Evolutionary conservation across 2,329 filamentous ascomycete species (phyloP).

Genomic region (Dactylellina sp.): DNA sequence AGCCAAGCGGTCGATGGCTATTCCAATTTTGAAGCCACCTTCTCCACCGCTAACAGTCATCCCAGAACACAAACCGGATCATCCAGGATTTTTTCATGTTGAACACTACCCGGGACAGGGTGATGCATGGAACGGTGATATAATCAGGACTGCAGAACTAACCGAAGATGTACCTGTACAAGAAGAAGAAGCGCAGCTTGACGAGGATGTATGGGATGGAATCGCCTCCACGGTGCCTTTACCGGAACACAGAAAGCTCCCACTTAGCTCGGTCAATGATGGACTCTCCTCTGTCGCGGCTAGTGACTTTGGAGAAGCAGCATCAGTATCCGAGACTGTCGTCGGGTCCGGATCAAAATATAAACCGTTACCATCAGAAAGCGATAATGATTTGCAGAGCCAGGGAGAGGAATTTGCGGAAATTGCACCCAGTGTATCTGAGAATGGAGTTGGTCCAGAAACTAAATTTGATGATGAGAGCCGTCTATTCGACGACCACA

Average conservation of each 20-base stretch:
- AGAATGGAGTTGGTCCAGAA: conserved; percentile 6
- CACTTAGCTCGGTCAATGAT: neutral
- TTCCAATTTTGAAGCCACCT: conserved; percentile 42
- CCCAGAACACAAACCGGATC: conserved; percentile 20
- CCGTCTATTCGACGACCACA: conserved; percentile 25
- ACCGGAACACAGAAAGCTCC: neutral
- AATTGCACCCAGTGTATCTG: neutral
- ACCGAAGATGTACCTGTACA: conserved; percentile 1
- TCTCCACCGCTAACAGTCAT: conserved; percentile 9
- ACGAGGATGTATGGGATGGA: conserved; percentile 16
- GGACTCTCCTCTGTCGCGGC: no score
- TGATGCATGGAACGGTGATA: conserved; percentile 12
- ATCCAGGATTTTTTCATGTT: neutral
- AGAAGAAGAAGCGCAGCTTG: no score
- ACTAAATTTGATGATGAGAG: conserved; percentile 27
- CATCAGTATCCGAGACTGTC: conserved; percentile 22
- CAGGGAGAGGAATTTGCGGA: neutral
- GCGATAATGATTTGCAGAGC: neutral
- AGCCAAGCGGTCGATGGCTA: conserved; percentile 44
- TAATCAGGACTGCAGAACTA: neutral
- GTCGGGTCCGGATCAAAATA: conserved; percentile 14
- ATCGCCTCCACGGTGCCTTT: neutral
- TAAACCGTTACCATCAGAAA: conserved; percentile 1
- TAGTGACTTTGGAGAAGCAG: conserved; percentile 3
- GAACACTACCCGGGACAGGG: conserved; percentile 4